Conservation (phyloP, 352 stramenopile genomes). For the Elongisporangium undulatum region DNA sequence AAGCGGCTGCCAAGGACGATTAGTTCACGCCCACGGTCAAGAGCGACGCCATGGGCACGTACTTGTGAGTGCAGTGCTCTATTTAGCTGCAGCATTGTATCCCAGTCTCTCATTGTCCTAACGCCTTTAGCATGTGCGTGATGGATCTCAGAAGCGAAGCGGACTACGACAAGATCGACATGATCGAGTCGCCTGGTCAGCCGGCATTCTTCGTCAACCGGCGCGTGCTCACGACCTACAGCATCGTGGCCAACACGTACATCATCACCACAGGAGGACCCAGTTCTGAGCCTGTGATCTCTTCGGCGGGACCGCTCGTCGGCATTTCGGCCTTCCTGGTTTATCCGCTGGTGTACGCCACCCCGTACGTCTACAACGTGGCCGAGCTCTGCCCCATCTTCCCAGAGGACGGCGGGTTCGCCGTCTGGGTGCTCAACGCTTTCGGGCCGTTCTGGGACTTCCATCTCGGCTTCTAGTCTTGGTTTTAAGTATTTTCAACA, state of each 20-base stretch:
- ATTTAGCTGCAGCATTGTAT: too few species aligned
- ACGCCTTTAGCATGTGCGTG: too few species aligned
- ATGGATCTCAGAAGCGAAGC: background rate
- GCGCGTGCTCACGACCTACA: conserved; percentile 11
- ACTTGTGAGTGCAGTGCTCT: too few species aligned
- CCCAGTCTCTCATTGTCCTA: too few species aligned
- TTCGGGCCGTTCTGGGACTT: conserved; percentile 75
- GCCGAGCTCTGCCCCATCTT: conserved; percentile 82
- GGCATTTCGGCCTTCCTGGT: conserved; percentile 72
- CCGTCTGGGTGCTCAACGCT: conserved; percentile 80
- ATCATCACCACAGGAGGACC: conserved; percentile 6
- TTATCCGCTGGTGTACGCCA: conserved; percentile 73
- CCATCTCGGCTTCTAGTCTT: conserved; percentile 50
- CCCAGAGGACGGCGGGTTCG: conserved; percentile 59
- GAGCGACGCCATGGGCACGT: too few species aligned
- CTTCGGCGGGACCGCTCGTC: conserved; percentile 24
- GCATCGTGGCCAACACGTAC: conserved; percentile 14
- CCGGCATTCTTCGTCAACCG: conserved; percentile 1
- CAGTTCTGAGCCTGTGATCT: conserved; percentile 12
- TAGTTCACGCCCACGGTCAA: too few species aligned
- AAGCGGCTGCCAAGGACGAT: too few species aligned
- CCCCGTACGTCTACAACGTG: conserved; percentile 85
- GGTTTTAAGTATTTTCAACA: conserved; percentile 54
- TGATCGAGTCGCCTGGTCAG: conserved; percentile 16
- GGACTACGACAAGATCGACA: conserved; percentile 27